Conservation (phyloP, 805 yeast species). For the Diddensiella transvaalensis region DNA sequence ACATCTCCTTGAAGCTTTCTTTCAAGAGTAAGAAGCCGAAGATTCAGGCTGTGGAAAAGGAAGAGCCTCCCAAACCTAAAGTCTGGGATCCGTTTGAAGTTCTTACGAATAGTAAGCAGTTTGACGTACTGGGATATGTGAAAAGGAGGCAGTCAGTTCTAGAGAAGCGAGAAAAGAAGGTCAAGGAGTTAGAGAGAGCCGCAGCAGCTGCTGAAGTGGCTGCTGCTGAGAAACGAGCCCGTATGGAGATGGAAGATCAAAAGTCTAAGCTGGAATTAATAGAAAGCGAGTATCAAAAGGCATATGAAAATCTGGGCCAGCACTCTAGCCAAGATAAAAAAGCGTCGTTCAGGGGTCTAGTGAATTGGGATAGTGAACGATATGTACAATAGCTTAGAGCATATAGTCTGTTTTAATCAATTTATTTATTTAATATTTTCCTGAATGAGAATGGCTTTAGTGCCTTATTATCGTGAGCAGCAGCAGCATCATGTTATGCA, state of each 20-base stretch:
- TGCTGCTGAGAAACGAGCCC: neutral
- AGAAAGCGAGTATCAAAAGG: neutral
- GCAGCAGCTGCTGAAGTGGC: conserved; percentile 11
- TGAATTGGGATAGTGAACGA: conserved; percentile 5
- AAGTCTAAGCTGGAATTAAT: neutral
- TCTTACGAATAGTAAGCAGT: conserved; percentile 8
- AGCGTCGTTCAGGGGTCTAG: neutral
- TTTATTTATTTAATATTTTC: too few relatives aligned
- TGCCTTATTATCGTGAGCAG: too few relatives aligned
- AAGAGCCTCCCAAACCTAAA: conserved; percentile 4
- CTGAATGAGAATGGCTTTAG: too few relatives aligned
- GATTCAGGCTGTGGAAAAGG: conserved; percentile 6
- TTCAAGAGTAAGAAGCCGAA: conserved; percentile 2
- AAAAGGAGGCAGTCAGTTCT: conserved; percentile 7
- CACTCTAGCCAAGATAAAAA: too few relatives aligned
- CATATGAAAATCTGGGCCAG: conserved; percentile 4
- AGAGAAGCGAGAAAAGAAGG: conserved; percentile 12
- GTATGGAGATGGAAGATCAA: neutral
- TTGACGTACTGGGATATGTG: conserved; percentile 15
- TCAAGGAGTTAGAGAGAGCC: neutral
- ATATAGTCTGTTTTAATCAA: neutral
- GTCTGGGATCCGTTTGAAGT: conserved; percentile 17
- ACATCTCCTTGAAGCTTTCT: conserved; percentile 12
- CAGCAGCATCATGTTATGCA: too few relatives aligned
- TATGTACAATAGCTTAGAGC: conserved; percentile 3